These are phyloP conservation scores for Xenosphaeropsis pyriputrescens DNA, from an alignment of 2,329 filamentous ascomycete species.

Conservation along the genomic window DNA sequence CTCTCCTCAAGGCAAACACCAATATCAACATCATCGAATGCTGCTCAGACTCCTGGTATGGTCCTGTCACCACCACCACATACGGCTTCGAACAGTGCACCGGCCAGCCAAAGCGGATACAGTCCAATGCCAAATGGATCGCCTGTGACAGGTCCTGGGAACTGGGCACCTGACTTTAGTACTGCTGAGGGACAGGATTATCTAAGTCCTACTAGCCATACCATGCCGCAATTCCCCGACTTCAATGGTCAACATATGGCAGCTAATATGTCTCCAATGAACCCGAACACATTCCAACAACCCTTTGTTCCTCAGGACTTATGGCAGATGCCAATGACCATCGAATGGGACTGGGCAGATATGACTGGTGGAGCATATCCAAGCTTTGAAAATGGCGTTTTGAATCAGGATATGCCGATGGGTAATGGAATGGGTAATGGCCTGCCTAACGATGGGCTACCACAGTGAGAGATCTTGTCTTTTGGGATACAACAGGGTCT, in stretches of 20 bases:
- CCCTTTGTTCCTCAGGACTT: slow-evolving; percentile 86
- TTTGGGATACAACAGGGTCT: too few relatives aligned
- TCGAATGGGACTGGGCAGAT: slow-evolving; percentile 65
- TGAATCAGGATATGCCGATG: too few relatives aligned
- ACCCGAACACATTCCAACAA: slow-evolving; percentile 49
- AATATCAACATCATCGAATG: slow-evolving; percentile 8
- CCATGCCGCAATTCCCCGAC: slow-evolving; percentile 13
- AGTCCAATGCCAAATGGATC: slow-evolving; percentile 10
- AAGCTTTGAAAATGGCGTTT: slow-evolving; percentile 42
- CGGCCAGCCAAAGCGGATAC: slow-evolving; percentile 10
- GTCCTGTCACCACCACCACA: slow-evolving; percentile 13
- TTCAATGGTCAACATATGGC: slow-evolving; percentile 9
- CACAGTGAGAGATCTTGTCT: too few relatives aligned
- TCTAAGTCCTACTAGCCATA: slow-evolving; percentile 7
- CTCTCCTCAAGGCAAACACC: slow-evolving; percentile 10
- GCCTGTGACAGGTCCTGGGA: slow-evolving; percentile 6
- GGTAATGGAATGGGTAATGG: too few relatives aligned
- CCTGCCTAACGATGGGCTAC: too few relatives aligned
- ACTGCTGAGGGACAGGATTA: slow-evolving; percentile 9
- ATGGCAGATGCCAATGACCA: slow-evolving; percentile 90
- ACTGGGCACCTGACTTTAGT: slow-evolving; percentile 10
- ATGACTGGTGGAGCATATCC: slow-evolving; percentile 52
- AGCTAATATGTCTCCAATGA: slow-evolving; percentile 10
- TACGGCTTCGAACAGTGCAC: slow-evolving; percentile 9
- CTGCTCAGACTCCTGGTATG: slow-evolving; percentile 8